A percentile compares a stretch with the other conserved stretches of the same genome.
Conservation (phyloP, 192 early-diverging fungal genomes). For the Linnemannia hyalina region DNA sequence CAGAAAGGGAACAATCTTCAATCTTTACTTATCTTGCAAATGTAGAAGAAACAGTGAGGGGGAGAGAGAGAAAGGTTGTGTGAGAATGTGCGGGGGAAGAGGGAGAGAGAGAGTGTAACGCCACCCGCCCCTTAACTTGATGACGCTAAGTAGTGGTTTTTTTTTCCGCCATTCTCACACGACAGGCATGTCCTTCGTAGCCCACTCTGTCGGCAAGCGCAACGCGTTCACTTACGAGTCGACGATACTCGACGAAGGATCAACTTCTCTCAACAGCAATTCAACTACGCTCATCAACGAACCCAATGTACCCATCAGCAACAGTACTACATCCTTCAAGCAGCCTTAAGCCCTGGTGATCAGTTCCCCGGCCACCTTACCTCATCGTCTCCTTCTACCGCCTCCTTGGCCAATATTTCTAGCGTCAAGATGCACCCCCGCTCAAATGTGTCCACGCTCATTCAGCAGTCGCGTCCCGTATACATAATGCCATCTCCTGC, state of each 20-base stretch:
- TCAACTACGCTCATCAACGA: neutral
- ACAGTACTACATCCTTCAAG: too few relatives aligned
- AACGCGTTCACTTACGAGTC: neutral
- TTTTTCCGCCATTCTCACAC: neutral
- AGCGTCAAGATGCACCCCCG: too few relatives aligned
- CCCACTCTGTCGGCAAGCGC: neutral
- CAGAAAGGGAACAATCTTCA: neutral
- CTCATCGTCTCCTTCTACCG: too few relatives aligned
- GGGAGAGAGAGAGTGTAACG: too few relatives aligned
- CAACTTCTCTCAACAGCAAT: neutral
- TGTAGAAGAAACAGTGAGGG: neutral
- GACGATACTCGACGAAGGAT: neutral
- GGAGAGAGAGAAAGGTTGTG: too few relatives aligned
- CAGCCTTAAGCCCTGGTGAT: too few relatives aligned
- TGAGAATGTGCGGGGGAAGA: too few relatives aligned
- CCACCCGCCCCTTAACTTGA: neutral
- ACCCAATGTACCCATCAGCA: neutral
- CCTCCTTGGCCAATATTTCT: too few relatives aligned
- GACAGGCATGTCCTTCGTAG: too few relatives aligned
- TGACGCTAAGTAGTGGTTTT: neutral
- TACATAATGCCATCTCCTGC: neutral
- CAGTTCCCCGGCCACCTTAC: too few relatives aligned
- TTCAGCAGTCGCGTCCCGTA: neutral
- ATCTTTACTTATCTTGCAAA: neutral
- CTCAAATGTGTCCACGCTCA: neutral